These are phyloP conservation scores for thale cress (Arabidopsis thaliana) DNA, from an alignment of 345 rosid genomes.

Conservation along the genomic window TAIR10.1 NC_003075.7:13365501-13366000, in stretches of 20 bases:
- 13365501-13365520: slow-evolving; percentile 15
- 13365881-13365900: slow-evolving; percentile 24
- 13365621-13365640: slow-evolving; percentile 20
- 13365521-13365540: slow-evolving; percentile 2
- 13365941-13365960: slow-evolving; percentile 53
- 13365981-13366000: slow-evolving; percentile 84
- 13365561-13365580: not conserved
- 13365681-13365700: slow-evolving; percentile 52
- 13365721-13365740: slow-evolving; percentile 45
- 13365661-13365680: slow-evolving; percentile 39
- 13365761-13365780: slow-evolving; percentile 67
- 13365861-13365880: slow-evolving; percentile 38
- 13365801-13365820: slow-evolving; percentile 29
- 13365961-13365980: slow-evolving; percentile 85
- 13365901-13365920: slow-evolving; percentile 39
- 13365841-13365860: slow-evolving; percentile 42
- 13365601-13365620: slow-evolving; percentile 41
- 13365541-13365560: not conserved
- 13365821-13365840: slow-evolving; percentile 34
- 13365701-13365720: slow-evolving; percentile 18
- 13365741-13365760: slow-evolving; percentile 56
- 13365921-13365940: slow-evolving; percentile 17
- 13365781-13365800: slow-evolving; percentile 48
- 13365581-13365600: slow-evolving; percentile 15
- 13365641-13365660: slow-evolving; percentile 10